Evolutionary conservation across 306 rosid species (phyloP).

Genomic region (Comarum palustre): DNA sequence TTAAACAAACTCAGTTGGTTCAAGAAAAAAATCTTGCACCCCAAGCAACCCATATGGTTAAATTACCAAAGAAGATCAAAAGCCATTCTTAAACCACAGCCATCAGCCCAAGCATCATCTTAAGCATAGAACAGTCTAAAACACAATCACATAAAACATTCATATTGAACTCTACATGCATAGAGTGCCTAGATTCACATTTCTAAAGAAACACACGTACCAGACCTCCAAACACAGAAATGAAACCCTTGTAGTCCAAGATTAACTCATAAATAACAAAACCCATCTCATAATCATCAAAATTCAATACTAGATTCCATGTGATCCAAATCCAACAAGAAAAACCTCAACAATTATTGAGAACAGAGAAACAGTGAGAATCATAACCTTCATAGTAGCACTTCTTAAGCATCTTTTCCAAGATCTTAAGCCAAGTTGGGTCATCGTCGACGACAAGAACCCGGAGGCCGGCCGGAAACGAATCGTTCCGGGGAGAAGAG

Average conservation of each 20-base stretch:
- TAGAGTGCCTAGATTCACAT: neutral
- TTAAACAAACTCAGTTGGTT: neutral
- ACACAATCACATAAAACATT: neutral
- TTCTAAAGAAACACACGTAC: neutral
- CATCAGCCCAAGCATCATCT: slow-evolving; percentile 10
- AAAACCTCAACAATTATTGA: neutral
- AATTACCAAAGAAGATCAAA: slow-evolving; percentile 7
- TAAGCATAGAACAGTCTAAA: neutral
- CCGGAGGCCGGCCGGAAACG: slow-evolving; percentile 85
- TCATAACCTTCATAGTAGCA: slow-evolving; percentile 75
- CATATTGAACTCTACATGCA: neutral
- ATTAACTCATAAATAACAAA: slow-evolving; percentile 13
- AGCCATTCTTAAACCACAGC: neutral
- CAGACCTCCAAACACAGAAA: neutral
- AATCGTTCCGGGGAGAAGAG: slow-evolving; percentile 64
- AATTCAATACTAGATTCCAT: neutral
- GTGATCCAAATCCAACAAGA: neutral
- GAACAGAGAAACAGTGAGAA: neutral
- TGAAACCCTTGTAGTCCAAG: slow-evolving; percentile 17
- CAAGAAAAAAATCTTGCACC: slow-evolving; percentile 5
- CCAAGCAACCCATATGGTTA: neutral
- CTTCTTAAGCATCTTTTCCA: slow-evolving; percentile 96
- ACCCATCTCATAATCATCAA: slow-evolving; percentile 22
- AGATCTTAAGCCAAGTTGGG: slow-evolving; percentile 91
- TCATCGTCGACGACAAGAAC: slow-evolving; percentile 96